Evolutionary conservation across 1,284 basidiomycete species (phyloP).

Genomic region (Rhodofomes roseus): DNA sequence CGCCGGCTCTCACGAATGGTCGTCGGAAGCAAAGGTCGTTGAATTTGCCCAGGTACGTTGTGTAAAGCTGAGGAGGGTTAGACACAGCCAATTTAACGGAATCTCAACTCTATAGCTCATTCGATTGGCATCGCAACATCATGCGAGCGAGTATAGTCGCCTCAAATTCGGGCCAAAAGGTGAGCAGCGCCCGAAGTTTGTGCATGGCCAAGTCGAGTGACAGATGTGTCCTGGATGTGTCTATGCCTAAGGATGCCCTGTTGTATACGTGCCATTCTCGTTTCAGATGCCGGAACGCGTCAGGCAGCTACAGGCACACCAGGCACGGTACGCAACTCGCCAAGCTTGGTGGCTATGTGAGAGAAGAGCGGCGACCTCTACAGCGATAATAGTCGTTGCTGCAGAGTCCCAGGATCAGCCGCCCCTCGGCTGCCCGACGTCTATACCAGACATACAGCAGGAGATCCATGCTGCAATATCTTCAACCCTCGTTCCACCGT

Average conservation of each 20-base stretch:
- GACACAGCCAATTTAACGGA: background rate
- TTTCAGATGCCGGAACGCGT: constrained; percentile 66
- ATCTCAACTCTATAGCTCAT: constrained; percentile 40
- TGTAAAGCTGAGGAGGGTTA: background rate
- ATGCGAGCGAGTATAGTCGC: constrained; percentile 72
- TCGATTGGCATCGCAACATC: constrained; percentile 74
- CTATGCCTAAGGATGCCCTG: constrained; percentile 46
- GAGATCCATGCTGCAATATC: constrained; percentile 53
- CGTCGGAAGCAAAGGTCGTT: background rate
- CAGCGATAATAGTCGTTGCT: background rate
- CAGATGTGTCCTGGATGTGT: background rate
- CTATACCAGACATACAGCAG: constrained; percentile 35
- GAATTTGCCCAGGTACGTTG: background rate
- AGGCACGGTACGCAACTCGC: constrained; percentile 42
- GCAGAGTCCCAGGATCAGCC: constrained; percentile 1
- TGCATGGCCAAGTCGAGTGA: background rate
- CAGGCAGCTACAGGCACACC: constrained; percentile 54
- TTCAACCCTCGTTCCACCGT: constrained; percentile 34
- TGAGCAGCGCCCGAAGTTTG: constrained; percentile 23
- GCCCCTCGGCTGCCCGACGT: constrained; percentile 21
- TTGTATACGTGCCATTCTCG: constrained; percentile 68
- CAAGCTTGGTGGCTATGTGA: constrained; percentile 54
- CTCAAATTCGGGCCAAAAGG: constrained; percentile 73
- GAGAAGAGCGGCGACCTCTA: background rate
- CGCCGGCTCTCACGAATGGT: background rate